These are phyloP conservation scores for Mediolabrus comicus DNA, from an alignment of 108 stramenopile species.

Conservation along the genomic window DNA sequence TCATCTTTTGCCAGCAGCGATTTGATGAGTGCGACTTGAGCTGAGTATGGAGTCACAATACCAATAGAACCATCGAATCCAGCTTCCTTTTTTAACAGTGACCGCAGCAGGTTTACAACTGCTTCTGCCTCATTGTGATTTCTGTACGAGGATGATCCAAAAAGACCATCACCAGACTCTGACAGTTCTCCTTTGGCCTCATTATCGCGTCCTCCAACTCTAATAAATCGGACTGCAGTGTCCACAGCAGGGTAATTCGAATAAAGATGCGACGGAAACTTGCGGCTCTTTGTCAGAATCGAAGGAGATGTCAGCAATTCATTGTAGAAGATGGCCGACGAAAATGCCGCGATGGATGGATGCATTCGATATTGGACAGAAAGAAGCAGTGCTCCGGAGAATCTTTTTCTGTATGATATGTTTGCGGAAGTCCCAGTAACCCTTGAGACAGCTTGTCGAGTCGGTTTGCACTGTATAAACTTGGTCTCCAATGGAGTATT, in stretches of 20 bases:
- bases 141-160: constrained; percentile 33
- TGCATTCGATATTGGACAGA: constrained; percentile 95
- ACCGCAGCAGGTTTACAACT: constrained; percentile 52
- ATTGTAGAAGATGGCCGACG: constrained; percentile 87
- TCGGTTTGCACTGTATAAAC: constrained; percentile 65
- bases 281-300: constrained; percentile 45
- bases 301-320: constrained; percentile 68
- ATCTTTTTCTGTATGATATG: constrained; percentile 71
- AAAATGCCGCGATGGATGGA: constrained; percentile 93
- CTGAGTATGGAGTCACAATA: constrained; percentile 95
- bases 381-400: constrained; percentile 85
- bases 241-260: constrained; percentile 38
- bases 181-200: constrained; percentile 55
- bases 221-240: constrained; percentile 57
- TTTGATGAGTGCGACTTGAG: constrained; percentile 90
- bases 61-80: constrained; percentile 66
- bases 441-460: constrained; percentile 66
- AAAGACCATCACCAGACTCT: constrained; percentile 7
- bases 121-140: constrained; percentile 73
- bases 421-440: constrained; percentile 1
- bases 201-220: constrained; percentile 74
- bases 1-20: constrained; percentile 57
- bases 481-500: constrained; percentile 45
- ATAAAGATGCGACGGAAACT: constrained; percentile 50
- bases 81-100: constrained; percentile 44